phyloP scores from a whole-genome alignment of 1,139 yeast species.

The Hemisphaericaspora lyxosophila region DNA sequence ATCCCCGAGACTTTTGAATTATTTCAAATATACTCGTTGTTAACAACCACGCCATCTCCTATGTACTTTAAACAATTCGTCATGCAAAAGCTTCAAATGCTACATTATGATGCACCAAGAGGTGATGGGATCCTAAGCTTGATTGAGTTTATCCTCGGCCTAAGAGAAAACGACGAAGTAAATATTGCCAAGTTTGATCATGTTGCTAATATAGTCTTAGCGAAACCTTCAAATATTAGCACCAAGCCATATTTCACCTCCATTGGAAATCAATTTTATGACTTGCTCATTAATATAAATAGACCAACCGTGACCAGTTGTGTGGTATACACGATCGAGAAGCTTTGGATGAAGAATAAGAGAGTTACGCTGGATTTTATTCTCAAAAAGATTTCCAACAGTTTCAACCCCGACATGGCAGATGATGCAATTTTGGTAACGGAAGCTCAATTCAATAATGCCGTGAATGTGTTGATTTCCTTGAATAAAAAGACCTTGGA shows the following conservation, averaged over 20 bases:
- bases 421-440: conserved; percentile 18
- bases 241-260: conserved; percentile 51
- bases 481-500: conserved; percentile 53
- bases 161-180: conserved; percentile 65
- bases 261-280: conserved; percentile 60
- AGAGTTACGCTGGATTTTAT: conserved; percentile 61
- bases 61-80: conserved; percentile 44
- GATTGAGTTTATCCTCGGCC: conserved; percentile 74
- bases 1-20: conserved; percentile 63
- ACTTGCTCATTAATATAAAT: conserved; percentile 57
- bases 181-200: conserved; percentile 64
- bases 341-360: conserved; percentile 53
- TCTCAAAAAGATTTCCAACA: conserved; percentile 46
- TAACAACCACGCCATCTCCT: conserved; percentile 45
- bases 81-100: conserved; percentile 44
- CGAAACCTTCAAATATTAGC: conserved; percentile 55
- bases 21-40: conserved; percentile 53
- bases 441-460: conserved; percentile 57
- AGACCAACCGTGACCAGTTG: conserved; percentile 63
- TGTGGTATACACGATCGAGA: conserved; percentile 53
- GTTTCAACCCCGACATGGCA: conserved; percentile 34
- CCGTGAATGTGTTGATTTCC: conserved; percentile 64
- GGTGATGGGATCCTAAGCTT: conserved; percentile 67
- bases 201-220: conserved; percentile 59
- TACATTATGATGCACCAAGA: conserved; percentile 55